Base-by-base conservation (phyloP, 1,284 basidiomycete genomes). In the Melanopsichium pennsylvanicum region DNA sequence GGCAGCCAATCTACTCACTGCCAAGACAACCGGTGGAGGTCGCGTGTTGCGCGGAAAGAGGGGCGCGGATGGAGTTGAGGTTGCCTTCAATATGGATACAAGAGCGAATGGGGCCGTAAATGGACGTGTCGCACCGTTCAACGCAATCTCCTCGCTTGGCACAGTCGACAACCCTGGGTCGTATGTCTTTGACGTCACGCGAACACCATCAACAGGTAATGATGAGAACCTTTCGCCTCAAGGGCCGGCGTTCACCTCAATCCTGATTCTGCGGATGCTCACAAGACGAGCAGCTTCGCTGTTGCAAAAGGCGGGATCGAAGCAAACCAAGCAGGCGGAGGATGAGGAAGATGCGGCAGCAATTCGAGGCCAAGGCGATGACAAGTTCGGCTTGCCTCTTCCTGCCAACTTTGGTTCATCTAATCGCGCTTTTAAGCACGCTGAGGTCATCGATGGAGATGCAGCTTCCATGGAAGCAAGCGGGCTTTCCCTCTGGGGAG, bases 381-480 rank as follows among this genome's bases (percentile, higher is more conserved):
- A 77, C 12, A 62, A 57, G 45, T 79, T 79, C 25, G 77, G 77
- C 13, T 49, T 76, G 31, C 77, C 77, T 6, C 37, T 76, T 26
- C 70, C 74, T 6, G 51, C 57, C 35, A 66, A 63, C 19, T 55
- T 66, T 44, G 58, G 57, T n/a, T 41, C 47, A 9, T 57, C 60
- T 25, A 54, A 66, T n/a, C 51, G 62, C 6, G 5, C 25, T n/a
- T n/a, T n/a, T n/a, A 45, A 50, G 36, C 50, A 23, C 2, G 19
- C 8, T 2, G 44, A 47, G 19, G 16, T 33, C 5, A 48, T 15
- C n/a, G 58, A 41, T 13, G 34, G 16, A 1, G 47, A 19, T 5
- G 32, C 44, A 11, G 48, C 18, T 40, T 21, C 10, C 19, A 37
- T 15, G 52, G n/a, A 41, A 12, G 46, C 22, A 0, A 34, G 15